These are phyloP conservation scores for Grigorovia humatica DNA, from an alignment of 805 yeast species.

Conservation along the genomic window DNA sequence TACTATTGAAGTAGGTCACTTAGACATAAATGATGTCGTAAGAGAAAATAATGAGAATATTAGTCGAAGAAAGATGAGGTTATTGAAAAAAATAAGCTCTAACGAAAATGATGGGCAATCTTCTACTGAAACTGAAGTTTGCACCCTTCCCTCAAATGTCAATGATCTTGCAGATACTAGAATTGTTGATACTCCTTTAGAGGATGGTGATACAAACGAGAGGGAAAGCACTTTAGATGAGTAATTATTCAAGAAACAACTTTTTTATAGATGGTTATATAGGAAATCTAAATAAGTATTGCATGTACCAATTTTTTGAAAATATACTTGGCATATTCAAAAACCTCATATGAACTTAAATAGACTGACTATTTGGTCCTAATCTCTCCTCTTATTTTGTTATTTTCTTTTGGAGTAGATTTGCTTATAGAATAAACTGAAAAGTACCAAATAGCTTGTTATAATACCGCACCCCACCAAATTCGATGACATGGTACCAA, in stretches of 20 bases:
- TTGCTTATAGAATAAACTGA: constrained; percentile 69
- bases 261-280: background rate
- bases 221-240: background rate
- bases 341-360: too few relatives aligned
- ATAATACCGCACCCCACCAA: constrained; percentile 65
- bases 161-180: background rate
- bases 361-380: too few relatives aligned
- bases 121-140: background rate
- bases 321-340: background rate
- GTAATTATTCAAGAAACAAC: background rate
- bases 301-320: background rate
- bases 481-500: constrained; percentile 65
- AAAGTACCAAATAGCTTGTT: constrained; percentile 64
- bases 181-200: background rate
- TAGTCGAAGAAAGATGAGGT: constrained; percentile 20
- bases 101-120: constrained; percentile 29
- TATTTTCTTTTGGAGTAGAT: constrained; percentile 43
- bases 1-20: constrained; percentile 20
- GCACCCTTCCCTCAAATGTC: background rate
- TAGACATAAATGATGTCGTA: constrained; percentile 3
- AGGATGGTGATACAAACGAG: background rate
- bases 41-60: constrained; percentile 11
- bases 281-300: too few relatives aligned
- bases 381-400: background rate
- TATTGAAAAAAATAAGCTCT: constrained; percentile 19